Evolutionary conservation across 148 eudicot species (phyloP).

Genomic region (Silene uniflora): DNA sequence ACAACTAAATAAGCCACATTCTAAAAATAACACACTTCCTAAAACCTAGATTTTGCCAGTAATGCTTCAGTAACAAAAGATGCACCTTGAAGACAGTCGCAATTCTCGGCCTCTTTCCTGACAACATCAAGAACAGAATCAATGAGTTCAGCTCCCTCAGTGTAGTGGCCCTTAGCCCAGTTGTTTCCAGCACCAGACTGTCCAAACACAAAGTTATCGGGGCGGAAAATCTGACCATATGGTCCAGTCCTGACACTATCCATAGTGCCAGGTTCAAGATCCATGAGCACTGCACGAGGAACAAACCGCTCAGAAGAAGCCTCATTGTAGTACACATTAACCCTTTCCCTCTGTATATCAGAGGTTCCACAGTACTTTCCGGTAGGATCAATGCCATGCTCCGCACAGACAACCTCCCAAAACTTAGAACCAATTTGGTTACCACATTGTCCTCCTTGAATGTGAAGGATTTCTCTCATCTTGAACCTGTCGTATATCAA

Average conservation of each 20-base stretch:
- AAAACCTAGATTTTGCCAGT: neutral
- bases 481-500: neutral
- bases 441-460: conserved; percentile 9
- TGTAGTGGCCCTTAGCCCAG: conserved; percentile 10
- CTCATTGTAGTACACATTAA: conserved; percentile 6
- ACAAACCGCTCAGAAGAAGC: conserved; percentile 8
- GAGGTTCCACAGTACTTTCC: conserved; percentile 9
- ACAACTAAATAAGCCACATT: neutral
- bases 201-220: conserved; percentile 7
- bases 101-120: conserved; percentile 13
- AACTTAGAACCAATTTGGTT: conserved; percentile 12
- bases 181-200: conserved; percentile 8
- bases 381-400: conserved; percentile 5
- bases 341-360: conserved; percentile 3
- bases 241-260: conserved; percentile 11
- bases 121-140: conserved; percentile 13
- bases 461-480: conserved; percentile 12
- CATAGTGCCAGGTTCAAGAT: conserved; percentile 12
- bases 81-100: conserved; percentile 13
- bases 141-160: conserved; percentile 11
- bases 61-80: neutral
- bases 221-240: conserved; percentile 4
- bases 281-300: conserved; percentile 14
- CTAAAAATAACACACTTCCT: neutral
- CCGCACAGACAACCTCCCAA: conserved; percentile 12